A percentile compares a stretch with the other conserved stretches of the same genome.
phyloP scores from a whole-genome alignment of 2,329 filamentous ascomycete genomes.

The Ceratocystis cacaofunesta region DNA sequence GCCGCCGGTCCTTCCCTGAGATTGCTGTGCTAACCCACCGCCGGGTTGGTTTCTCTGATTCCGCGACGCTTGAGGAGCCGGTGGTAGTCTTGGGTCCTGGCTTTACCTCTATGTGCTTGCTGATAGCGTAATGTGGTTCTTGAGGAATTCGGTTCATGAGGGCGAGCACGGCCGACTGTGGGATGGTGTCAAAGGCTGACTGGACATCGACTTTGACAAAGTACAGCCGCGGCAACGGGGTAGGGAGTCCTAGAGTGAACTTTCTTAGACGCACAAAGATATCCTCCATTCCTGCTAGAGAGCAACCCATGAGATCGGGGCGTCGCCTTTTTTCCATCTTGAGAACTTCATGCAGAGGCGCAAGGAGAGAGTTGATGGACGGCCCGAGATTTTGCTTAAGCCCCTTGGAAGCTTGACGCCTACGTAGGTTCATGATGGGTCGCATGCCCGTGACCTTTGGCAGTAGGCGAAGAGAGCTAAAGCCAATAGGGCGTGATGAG shows the following conservation, averaged over 20 bases:
- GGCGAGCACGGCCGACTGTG: conserved; percentile 56
- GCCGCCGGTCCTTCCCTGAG: conserved; percentile 27
- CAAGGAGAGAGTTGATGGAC: conserved; percentile 39
- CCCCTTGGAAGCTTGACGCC: conserved; percentile 31
- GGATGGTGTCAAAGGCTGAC: conserved; percentile 89
- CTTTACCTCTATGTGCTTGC: conserved; percentile 59
- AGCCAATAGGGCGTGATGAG: conserved; percentile 51
- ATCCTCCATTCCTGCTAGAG: conserved; percentile 68
- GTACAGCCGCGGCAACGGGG: conserved; percentile 45
- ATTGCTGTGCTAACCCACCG: conserved; percentile 41
- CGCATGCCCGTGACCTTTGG: conserved; percentile 66
- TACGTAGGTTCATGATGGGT: conserved; percentile 74
- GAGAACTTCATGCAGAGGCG: conserved; percentile 60
- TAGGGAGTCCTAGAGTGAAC: conserved; percentile 43
- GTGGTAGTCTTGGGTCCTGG: conserved; percentile 25
- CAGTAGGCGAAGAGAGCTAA: conserved; percentile 63
- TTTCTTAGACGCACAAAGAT: conserved; percentile 57
- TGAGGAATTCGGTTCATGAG: conserved; percentile 46
- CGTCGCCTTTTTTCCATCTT: conserved; percentile 53
- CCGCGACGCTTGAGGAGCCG: conserved; percentile 12
- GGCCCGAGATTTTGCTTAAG: conserved; percentile 27
- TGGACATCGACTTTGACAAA: conserved; percentile 90
- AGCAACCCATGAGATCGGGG: conserved; percentile 53
- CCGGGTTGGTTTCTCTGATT: conserved; percentile 27
- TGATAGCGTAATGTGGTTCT: conserved; percentile 51